Evolutionary conservation across 2,329 filamentous ascomycete genomes (phyloP).

Genomic region (Cladosporium halotolerans): DNA sequence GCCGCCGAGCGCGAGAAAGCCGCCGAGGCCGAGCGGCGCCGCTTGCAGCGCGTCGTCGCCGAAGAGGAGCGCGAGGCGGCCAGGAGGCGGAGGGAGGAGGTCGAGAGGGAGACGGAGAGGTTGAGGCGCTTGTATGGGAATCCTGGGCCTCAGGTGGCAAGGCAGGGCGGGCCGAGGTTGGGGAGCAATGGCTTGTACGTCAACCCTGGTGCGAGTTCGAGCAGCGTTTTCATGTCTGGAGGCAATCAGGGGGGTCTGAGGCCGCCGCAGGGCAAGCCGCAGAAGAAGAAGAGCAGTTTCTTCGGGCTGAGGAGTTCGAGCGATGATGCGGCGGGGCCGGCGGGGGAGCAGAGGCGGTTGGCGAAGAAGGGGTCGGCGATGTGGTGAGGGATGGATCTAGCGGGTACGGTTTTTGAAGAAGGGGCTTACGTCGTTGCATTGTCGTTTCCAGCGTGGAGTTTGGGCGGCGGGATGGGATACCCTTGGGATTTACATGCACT

Average conservation of each 20-base stretch:
- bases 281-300: slow-evolving; percentile 33
- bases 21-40: slow-evolving; percentile 51
- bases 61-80: slow-evolving; percentile 54
- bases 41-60: slow-evolving; percentile 49
- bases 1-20: slow-evolving; percentile 51
- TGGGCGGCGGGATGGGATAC: too few relatives aligned
- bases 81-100: slow-evolving; percentile 42
- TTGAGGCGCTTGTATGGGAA: slow-evolving; percentile 62
- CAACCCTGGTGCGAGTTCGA: slow-evolving; percentile 25
- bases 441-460: too few relatives aligned
- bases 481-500: too few relatives aligned
- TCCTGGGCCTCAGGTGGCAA: too few relatives aligned
- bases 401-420: too few relatives aligned
- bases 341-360: slow-evolving; percentile 25
- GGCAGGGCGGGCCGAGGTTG: slow-evolving; percentile 5
- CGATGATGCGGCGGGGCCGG: slow-evolving; percentile 16
- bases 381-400: slow-evolving; percentile 26
- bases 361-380: slow-evolving; percentile 41
- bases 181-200: slow-evolving; percentile 25
- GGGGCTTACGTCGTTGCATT: too few relatives aligned
- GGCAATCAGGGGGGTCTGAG: slow-evolving; percentile 17
- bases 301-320: slow-evolving; percentile 30
- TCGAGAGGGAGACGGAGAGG: slow-evolving; percentile 69
- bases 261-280: slow-evolving; percentile 12
- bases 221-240: slow-evolving; percentile 29